Evolutionary conservation across 805 yeast species (phyloP).

Genomic region (Wickerhamia fluorescens): DNA sequence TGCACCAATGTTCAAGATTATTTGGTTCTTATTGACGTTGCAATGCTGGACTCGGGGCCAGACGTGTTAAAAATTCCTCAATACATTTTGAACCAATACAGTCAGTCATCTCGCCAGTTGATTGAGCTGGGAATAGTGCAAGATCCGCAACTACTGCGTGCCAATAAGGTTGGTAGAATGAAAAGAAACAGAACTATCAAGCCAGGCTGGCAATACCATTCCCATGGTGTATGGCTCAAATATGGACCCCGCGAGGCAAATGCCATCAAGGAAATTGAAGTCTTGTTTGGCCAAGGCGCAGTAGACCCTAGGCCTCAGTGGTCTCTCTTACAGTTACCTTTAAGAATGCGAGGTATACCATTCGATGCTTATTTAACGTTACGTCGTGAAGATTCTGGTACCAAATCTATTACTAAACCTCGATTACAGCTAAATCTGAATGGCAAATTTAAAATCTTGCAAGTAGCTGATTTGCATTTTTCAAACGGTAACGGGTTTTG

Average conservation of each 20-base stretch:
- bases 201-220: slow-evolving; percentile 44
- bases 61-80: too few relatives aligned
- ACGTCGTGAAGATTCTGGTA: slow-evolving; percentile 30
- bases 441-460: slow-evolving; percentile 69
- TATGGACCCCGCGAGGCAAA: slow-evolving; percentile 34
- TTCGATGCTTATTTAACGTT: slow-evolving; percentile 28
- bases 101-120: too few relatives aligned
- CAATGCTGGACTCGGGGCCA: too few relatives aligned
- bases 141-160: too few relatives aligned
- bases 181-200: too few relatives aligned
- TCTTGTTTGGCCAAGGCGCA: slow-evolving; percentile 66
- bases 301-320: slow-evolving; percentile 75
- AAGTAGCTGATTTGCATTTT: slow-evolving; percentile 87
- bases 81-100: too few relatives aligned
- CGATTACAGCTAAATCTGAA: slow-evolving; percentile 29
- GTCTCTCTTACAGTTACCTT: slow-evolving; percentile 35
- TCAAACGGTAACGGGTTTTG: slow-evolving; percentile 81
- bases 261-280: slow-evolving; percentile 53
- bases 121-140: too few relatives aligned
- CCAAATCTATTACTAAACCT: slow-evolving; percentile 17
- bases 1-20: too few relatives aligned
- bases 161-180: too few relatives aligned
- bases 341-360: slow-evolving; percentile 12
- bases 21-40: too few relatives aligned
- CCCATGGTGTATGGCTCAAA: slow-evolving; percentile 55